Conservation (phyloP, 139 green algal species). For the Tetradesmus lagerheimii region DNA sequence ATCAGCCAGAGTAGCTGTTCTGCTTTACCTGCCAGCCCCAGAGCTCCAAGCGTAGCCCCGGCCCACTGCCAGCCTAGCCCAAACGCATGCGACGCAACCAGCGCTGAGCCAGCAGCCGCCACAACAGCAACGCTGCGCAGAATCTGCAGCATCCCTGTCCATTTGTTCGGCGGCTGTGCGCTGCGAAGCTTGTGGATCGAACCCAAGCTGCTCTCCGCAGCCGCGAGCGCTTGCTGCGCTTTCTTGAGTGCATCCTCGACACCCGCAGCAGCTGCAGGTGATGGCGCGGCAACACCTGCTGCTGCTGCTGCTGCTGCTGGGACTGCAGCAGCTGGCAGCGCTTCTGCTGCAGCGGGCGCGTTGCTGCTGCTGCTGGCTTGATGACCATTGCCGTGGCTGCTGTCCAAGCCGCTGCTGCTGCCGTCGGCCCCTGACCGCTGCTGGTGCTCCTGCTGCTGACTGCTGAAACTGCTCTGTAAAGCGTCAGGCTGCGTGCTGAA, state of each 20-base stretch:
- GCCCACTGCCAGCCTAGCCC: constrained; percentile 64
- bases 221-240: constrained; percentile 36
- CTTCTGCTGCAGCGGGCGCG: not conserved
- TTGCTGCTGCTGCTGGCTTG: constrained; percentile 2
- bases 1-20: not conserved
- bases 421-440: not conserved
- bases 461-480: not conserved
- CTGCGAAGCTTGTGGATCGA: constrained; percentile 23
- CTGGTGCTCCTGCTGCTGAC: not conserved
- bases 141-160: not conserved
- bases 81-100: constrained; percentile 68
- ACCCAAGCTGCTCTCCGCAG: constrained; percentile 30
- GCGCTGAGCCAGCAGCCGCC: not conserved
- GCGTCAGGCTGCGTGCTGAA: not conserved
- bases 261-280: constrained; percentile 8
- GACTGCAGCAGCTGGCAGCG: not conserved
- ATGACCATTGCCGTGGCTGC: not conserved
- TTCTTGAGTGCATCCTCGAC: constrained; percentile 46
- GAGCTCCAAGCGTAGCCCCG: constrained; percentile 39
- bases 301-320: not conserved
- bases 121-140: not conserved
- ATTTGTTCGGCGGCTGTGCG: not conserved
- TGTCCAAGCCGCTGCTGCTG: not conserved
- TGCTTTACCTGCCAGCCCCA: constrained; percentile 40
- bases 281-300: not conserved